These are phyloP conservation scores for Primulina huaijiensis DNA, from an alignment of 257 asterid species.

Conservation along the genomic window DNA sequence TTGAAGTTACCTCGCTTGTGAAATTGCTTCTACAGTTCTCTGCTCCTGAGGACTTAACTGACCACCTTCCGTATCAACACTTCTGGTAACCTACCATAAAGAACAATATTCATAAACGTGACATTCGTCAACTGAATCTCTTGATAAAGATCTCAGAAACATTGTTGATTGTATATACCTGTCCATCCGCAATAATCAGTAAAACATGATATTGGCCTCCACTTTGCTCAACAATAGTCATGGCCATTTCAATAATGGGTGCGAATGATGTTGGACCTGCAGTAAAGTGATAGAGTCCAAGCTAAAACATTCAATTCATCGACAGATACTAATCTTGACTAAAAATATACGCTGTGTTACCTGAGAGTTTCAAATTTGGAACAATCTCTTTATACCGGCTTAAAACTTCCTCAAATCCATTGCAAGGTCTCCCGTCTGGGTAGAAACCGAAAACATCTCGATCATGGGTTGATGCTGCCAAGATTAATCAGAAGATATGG, in stretches of 20 bases:
- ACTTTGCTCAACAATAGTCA: slow-evolving; percentile 79
- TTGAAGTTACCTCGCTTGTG: slow-evolving; percentile 69
- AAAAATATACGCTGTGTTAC: slow-evolving; percentile 34
- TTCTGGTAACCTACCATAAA: slow-evolving; percentile 76
- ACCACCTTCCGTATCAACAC: slow-evolving; percentile 78
- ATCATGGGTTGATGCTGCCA: slow-evolving; percentile 84
- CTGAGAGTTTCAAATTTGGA: slow-evolving; percentile 79
- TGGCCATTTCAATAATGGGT: slow-evolving; percentile 84
- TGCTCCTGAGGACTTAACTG: slow-evolving; percentile 89
- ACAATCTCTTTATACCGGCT: slow-evolving; percentile 68
- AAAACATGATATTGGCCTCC: slow-evolving; percentile 93
- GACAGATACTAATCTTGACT: slow-evolving; percentile 14
- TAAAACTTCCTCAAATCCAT: slow-evolving; percentile 89
- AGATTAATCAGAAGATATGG: slow-evolving; percentile 22
- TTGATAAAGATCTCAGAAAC: background rate
- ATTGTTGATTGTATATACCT: slow-evolving; percentile 36
- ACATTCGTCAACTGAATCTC: slow-evolving; percentile 4
- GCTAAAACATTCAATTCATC: slow-evolving; percentile 8
- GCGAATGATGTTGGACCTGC: slow-evolving; percentile 98
- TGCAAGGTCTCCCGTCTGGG: slow-evolving; percentile 65
- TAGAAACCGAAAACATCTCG: slow-evolving; percentile 81
- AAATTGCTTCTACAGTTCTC: slow-evolving; percentile 91
- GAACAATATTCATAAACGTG: slow-evolving; percentile 19
- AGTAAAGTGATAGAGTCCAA: slow-evolving; percentile 29
- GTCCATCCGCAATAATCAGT: slow-evolving; percentile 93